Base-by-base conservation (phyloP, 225 moss, liverwort and hornwort species). In the Lunularia cruciata region DNA sequence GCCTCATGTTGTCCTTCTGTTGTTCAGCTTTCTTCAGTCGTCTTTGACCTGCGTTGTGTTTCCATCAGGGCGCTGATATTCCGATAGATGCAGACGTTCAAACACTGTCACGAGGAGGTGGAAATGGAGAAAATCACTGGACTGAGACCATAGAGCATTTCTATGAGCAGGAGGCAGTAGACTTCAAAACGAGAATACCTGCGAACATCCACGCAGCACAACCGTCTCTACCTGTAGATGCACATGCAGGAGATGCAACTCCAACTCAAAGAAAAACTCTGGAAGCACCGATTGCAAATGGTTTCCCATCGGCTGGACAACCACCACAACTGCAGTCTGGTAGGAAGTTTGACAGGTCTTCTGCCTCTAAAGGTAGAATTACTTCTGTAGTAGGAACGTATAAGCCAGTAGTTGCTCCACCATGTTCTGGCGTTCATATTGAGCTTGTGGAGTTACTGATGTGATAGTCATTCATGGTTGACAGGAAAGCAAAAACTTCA, bases 401-500 rank as follows among this genome's bases (percentile, higher is more conserved):
- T 32, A 0, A n/a, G n/a, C n/a, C n/a, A n/a, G n/a, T n/a, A n/a
- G n/a, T n/a, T n/a, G n/a, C n/a, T n/a, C n/a, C n/a, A 51, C n/a
- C 51, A 51, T 18, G 3, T 20, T 51, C n/a, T n/a, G n/a, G n/a
- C n/a, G n/a, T n/a, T n/a, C n/a, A n/a, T n/a, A n/a, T n/a, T n/a
- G n/a, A n/a, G n/a, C n/a, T n/a, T n/a, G n/a, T n/a, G n/a, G n/a
- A n/a, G n/a, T n/a, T n/a, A n/a, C n/a, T n/a, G n/a, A n/a, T 51
- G 20, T 57, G 28, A 28, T 64, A 20, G n/a, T 34, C 26, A 15
- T 32, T 65, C 8, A 46, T 25, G 20, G 5, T 51, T 25, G 23
- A 36, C 53, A 68, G 68, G 68, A 34, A 68, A 68, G 52, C 68
- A 36, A 53, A 68, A 68, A 52, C 68, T 35, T 36, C 47, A 47